Evolutionary conservation across 306 rosid species (phyloP).

Genomic region (Luffa aegyptiaca): DNA sequence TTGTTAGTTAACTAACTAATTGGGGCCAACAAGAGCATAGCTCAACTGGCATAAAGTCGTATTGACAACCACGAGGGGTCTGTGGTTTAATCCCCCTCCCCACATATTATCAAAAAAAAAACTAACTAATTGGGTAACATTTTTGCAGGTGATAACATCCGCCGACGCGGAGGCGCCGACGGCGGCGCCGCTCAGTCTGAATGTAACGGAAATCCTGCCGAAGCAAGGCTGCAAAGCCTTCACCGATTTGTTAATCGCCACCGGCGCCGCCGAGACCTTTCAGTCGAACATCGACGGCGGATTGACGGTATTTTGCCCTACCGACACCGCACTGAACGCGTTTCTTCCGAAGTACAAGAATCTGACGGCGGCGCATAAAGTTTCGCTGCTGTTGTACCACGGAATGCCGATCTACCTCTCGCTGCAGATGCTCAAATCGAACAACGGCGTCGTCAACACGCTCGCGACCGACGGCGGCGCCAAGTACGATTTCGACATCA

Average conservation of each 20-base stretch:
- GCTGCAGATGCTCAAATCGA: constrained; percentile 58
- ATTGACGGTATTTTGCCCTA: constrained; percentile 81
- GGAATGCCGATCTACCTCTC: constrained; percentile 73
- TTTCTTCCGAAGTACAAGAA: constrained; percentile 69
- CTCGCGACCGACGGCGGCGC: constrained; percentile 65
- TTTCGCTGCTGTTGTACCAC: constrained; percentile 53
- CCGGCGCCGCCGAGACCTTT: constrained; percentile 52
- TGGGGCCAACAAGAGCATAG: too few species aligned
- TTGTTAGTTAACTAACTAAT: not conserved
- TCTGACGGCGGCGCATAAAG: constrained; percentile 44
- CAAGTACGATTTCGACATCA: constrained; percentile 76
- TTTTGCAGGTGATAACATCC: constrained; percentile 42
- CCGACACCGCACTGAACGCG: constrained; percentile 34
- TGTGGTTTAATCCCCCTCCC: too few species aligned
- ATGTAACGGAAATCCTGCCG: constrained; percentile 44
- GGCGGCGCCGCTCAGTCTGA: constrained; percentile 45
- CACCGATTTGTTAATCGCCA: constrained; percentile 36
- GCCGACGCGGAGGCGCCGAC: constrained; percentile 95
- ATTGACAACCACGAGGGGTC: too few species aligned
- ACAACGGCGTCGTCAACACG: constrained; percentile 71
- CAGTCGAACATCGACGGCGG: constrained; percentile 61
- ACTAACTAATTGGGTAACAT: not conserved
- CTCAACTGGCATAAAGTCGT: too few species aligned
- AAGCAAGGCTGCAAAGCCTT: constrained; percentile 90
- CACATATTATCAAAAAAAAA: too few species aligned